A percentile compares a stretch with the other conserved stretches of the same genome.
phyloP scores from a whole-genome alignment of 208 protist genomes.

The Leishmania gerbilli region DNA sequence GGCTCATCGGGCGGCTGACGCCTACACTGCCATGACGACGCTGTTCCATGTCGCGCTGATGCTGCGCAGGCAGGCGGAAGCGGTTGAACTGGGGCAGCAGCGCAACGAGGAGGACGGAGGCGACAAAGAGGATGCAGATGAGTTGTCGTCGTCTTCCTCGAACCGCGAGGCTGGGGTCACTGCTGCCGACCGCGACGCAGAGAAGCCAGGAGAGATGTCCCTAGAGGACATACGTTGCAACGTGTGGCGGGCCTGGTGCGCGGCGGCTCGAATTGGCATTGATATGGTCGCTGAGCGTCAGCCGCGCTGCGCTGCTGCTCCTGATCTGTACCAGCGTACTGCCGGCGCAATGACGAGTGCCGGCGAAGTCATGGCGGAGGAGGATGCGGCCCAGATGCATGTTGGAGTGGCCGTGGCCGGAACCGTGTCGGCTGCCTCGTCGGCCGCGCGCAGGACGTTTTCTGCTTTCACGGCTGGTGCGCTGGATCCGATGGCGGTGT shows the following conservation, averaged over 20 bases:
- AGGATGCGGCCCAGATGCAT: not conserved
- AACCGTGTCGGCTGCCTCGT: not conserved
- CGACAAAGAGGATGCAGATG: conserved; percentile 10
- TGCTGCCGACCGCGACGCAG: not conserved
- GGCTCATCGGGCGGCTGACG: conserved; percentile 48
- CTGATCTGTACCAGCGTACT: conserved; percentile 21
- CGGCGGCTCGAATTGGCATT: conserved; percentile 26
- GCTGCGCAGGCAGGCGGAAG: conserved; percentile 29
- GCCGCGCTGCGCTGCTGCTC: conserved; percentile 17
- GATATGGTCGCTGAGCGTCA: conserved; percentile 13
- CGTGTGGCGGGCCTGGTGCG: conserved; percentile 30
- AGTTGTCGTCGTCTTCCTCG: conserved; percentile 3
- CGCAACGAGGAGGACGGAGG: conserved; percentile 2
- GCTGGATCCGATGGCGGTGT: conserved; percentile 62
- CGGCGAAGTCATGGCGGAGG: conserved; percentile 6
- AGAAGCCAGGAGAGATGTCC: not conserved
- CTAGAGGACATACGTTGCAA: conserved; percentile 11
- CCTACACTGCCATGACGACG: conserved; percentile 71
- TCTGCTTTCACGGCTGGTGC: conserved; percentile 64
- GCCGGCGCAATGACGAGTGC: not conserved
- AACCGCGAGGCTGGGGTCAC: not conserved
- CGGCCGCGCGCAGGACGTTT: conserved; percentile 10
- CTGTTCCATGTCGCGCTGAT: conserved; percentile 61
- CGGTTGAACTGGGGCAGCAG: conserved; percentile 2
- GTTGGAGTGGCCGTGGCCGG: not conserved